Base-by-base conservation (phyloP, 1,284 basidiomycete species). In the Taiwanofungus camphoratus region DNA sequence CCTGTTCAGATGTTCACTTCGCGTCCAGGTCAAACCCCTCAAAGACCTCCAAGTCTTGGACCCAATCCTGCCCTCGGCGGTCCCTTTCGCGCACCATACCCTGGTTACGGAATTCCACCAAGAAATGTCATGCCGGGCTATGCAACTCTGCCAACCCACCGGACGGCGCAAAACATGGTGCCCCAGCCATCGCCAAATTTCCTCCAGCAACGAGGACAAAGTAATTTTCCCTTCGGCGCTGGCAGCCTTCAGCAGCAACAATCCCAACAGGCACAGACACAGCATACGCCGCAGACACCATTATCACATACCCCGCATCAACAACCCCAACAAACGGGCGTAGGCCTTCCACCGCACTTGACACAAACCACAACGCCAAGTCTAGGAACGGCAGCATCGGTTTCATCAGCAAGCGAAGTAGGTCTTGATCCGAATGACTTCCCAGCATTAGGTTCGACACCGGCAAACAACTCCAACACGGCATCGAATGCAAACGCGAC, bases 361-460 rank as follows among this genome's bases (percentile, higher is more conserved):
- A 60, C 68, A 46, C 77, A 76, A 54, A 73, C 64, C 45, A 56
- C 74, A 43, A 66, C 75, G n/a, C 62, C 68, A 13, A 64, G 56
- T 46, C 52, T 67, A 39, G 66, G 67, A 35, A 71, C 63, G 34
- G 71, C 76, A 23, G 75, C 77, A 29, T 77, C 78, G 30, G 74
- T 70, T 42, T 78, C 79, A 39, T 79, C 80, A n/a, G 66, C 77
- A 23, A 79, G 74, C 56, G 86, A 87, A 56, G 77, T 82, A 44
- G 82, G 79, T n/a, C 76, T 90, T 40, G 87, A 90, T 69, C 86
- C 79, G 26, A 90, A 84, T 57, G 87, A 91, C 63, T 91, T 91
- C 56, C 87, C 87, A 9, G 87, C 86, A 20, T 73, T 91, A 9
- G 86, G 87, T 34, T 81, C 86, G 26, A 65, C 68, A 13, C 64